Evolutionary conservation across 352 stramenopile species (phyloP).

Genomic region (Pythium sukuiense): DNA sequence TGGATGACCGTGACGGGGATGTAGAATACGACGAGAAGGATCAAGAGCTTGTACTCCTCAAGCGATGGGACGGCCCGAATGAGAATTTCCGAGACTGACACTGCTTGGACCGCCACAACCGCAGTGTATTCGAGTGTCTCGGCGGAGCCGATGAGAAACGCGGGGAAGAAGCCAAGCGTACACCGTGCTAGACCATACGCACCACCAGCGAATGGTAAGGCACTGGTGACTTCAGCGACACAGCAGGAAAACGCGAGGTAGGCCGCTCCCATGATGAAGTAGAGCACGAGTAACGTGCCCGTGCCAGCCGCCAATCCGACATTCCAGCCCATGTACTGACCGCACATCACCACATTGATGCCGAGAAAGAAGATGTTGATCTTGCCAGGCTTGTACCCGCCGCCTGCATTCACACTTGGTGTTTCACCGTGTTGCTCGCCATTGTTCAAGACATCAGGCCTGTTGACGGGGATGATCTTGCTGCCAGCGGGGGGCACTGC

Average conservation of each 20-base stretch:
- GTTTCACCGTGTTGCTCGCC: background rate
- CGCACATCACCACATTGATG: slow-evolving; percentile 18
- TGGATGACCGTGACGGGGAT: slow-evolving; percentile 9
- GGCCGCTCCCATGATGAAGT: slow-evolving; percentile 17
- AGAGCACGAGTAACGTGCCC: slow-evolving; percentile 8
- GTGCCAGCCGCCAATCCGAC: slow-evolving; percentile 6
- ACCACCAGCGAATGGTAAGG: slow-evolving; percentile 32
- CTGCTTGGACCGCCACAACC: slow-evolving; percentile 9
- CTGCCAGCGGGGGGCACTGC: too few relatives aligned
- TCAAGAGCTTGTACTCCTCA: slow-evolving; percentile 6
- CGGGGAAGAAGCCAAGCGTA: slow-evolving; percentile 29
- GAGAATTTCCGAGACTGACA: slow-evolving; percentile 16
- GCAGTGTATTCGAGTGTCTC: slow-evolving; percentile 19
- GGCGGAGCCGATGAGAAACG: slow-evolving; percentile 25
- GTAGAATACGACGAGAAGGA: slow-evolving; percentile 24
- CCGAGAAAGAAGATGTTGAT: slow-evolving; percentile 22
- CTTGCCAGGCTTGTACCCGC: slow-evolving; percentile 9
- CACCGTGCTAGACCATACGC: slow-evolving; percentile 27
- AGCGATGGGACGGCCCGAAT: slow-evolving; percentile 5
- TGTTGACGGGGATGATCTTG: background rate
- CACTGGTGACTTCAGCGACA: slow-evolving; percentile 27
- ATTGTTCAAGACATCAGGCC: background rate
- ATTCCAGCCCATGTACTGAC: slow-evolving; percentile 32
- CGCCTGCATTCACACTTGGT: background rate
- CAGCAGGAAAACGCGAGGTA: slow-evolving; percentile 30